phyloP scores from a whole-genome alignment of 139 green algal species.

The Deuterostichococcus epilithicus region DNA sequence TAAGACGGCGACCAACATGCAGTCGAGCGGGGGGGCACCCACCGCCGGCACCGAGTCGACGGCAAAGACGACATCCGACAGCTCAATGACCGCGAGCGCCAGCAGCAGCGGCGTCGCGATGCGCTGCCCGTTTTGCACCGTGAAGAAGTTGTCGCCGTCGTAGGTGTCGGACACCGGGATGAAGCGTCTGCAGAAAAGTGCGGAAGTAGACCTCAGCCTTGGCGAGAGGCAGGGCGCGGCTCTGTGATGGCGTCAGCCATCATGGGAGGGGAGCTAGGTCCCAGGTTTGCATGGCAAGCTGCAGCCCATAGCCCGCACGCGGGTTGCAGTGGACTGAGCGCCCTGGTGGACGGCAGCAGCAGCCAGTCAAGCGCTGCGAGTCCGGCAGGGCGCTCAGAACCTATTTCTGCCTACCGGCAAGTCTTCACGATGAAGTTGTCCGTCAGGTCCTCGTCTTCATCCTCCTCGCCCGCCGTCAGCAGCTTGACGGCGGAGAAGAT shows the following conservation, averaged over 20 bases:
- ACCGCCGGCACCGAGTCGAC: constrained; percentile 90
- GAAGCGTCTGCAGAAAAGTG: constrained; percentile 22
- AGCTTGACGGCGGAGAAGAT: constrained; percentile 79
- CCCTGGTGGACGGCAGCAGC: no score
- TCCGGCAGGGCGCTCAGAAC: no score
- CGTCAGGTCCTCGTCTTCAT: constrained; percentile 72
- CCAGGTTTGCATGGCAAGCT: no score
- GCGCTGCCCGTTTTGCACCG: constrained; percentile 41
- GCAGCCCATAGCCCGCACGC: no score
- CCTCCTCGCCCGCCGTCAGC: constrained; percentile 49
- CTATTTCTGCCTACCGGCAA: constrained; percentile 40
- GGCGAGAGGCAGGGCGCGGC: no score
- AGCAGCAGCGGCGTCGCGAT: constrained; percentile 89
- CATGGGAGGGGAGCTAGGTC: constrained; percentile 1
- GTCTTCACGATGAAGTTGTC: constrained; percentile 80
- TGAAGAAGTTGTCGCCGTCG: constrained; percentile 91
- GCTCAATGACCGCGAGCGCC: constrained; percentile 86
- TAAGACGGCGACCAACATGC: no score
- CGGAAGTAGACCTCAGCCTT: not conserved
- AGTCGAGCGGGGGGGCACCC: not conserved
- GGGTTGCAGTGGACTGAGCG: no score
- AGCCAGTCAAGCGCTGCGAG: no score
- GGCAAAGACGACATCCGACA: constrained; percentile 94
- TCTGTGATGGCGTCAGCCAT: no score
- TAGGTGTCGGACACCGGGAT: constrained; percentile 76